Conservation (phyloP, 2,329 filamentous ascomycete species). For the Lecanicillium sp. region DNA sequence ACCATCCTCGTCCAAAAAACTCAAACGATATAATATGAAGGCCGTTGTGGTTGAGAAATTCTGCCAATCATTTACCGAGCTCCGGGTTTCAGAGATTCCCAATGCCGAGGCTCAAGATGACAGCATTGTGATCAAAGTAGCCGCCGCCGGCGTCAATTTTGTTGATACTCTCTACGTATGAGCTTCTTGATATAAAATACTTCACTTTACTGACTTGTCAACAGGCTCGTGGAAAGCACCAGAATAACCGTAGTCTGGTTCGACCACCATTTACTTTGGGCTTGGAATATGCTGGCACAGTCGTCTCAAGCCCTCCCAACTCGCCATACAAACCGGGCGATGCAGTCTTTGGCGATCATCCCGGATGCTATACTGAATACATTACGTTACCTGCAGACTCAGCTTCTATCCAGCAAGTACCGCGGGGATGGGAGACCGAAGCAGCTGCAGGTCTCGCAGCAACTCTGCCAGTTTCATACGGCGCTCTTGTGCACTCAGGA, state of each 20-base stretch:
- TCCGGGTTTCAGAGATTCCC: slow-evolving; percentile 17
- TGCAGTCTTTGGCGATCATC: slow-evolving; percentile 42
- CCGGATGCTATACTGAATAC: slow-evolving; percentile 45
- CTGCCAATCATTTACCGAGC: slow-evolving; percentile 14
- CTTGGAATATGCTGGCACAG: slow-evolving; percentile 50
- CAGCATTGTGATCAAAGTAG: slow-evolving; percentile 28
- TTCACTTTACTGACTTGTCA: neutral
- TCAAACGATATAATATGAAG: slow-evolving; percentile 17
- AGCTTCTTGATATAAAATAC: neutral
- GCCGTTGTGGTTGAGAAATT: slow-evolving; percentile 20
- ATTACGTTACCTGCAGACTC: slow-evolving; percentile 30
- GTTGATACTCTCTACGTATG: slow-evolving; percentile 49
- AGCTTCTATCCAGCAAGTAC: slow-evolving; percentile 31
- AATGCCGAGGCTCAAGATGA: slow-evolving; percentile 10
- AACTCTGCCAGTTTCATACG: slow-evolving; percentile 46
- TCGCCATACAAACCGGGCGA: slow-evolving; percentile 35
- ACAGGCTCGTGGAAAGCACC: slow-evolving; percentile 47
- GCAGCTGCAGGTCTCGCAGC: slow-evolving; percentile 45
- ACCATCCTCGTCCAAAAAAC: too few relatives aligned
- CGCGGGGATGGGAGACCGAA: slow-evolving; percentile 32
- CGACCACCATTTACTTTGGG: slow-evolving; percentile 50
- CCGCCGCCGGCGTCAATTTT: slow-evolving; percentile 49
- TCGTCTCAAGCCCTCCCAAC: slow-evolving; percentile 28
- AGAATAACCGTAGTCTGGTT: slow-evolving; percentile 50
- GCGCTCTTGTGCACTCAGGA: slow-evolving; percentile 34